Evolutionary conservation across 164 flowering plant genomes (phyloP), one percentile per base, ranked within the genome.

Genomic region (Platanus orientalis): DNA sequence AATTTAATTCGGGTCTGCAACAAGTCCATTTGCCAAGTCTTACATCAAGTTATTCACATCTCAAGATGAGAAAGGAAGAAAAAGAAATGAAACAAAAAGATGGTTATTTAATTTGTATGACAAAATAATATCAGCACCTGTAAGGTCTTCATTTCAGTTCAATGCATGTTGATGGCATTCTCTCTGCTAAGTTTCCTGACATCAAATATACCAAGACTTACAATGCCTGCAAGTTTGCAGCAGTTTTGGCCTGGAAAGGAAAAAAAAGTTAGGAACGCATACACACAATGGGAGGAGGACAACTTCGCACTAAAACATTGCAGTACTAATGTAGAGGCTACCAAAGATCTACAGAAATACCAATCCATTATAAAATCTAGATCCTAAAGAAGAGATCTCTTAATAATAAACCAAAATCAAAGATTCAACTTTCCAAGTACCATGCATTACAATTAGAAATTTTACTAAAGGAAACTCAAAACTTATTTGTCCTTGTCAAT

Each of bases 131-230:
- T 4, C 14, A 21, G 10, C 53, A 81, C 88, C 85, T 81, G 88
- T 60, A 58, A 58, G 74, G 74, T 70, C 80, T 78, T 78, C 88
- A 84, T 81, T 70, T 68, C 81, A 76, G 72, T 68, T 65, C 62
- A 71, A 66, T 36, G 75, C 67, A 74, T 69, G 69, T 56, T 66
- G 75, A 63, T 67, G 13, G 54, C 83, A 79, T 80, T 66, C 61
- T 66, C 62, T 74, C 4, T 19, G 19, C 49, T 45, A 45, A 2
- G 4, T 17, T 57, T 54, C 58, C 42, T 40, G 47, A 61, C 26
- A 20, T 52, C 58, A 51, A 39, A 5, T 48, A 44, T 12, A 19
- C 1, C 24, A 13, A 21, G 16, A 10, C 20, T 29, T 20, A 45
- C 19, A 27, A 9, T 60, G 34, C 39, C 14, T 7, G 27, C 1